Evolutionary conservation across 139 green algal species (phyloP).

Genomic region (Yamagishiella unicocca): DNA sequence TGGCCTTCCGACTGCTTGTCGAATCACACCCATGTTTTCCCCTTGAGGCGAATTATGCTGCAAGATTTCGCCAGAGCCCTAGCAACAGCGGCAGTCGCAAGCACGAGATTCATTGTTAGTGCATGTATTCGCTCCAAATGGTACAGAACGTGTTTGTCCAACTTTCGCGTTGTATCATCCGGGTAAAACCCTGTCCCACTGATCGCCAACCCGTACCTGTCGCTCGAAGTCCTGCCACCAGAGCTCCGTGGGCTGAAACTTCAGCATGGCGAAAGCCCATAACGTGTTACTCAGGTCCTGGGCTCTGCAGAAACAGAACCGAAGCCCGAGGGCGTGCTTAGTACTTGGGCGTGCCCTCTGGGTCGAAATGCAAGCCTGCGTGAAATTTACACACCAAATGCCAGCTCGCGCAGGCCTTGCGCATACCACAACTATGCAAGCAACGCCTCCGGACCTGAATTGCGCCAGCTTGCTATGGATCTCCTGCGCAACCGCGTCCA

Average conservation of each 20-base stretch:
- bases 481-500: constrained; percentile 40
- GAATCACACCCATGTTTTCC: too few relatives aligned
- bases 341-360: neutral
- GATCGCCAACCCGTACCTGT: constrained; percentile 43
- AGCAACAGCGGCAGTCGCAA: too few relatives aligned
- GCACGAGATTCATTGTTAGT: too few relatives aligned
- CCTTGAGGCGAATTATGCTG: too few relatives aligned
- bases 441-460: constrained; percentile 41
- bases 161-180: neutral
- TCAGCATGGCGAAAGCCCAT: constrained; percentile 61
- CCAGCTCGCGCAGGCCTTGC: neutral
- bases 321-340: neutral
- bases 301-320: constrained; percentile 28
- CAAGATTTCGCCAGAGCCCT: too few relatives aligned
- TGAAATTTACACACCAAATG: neutral
- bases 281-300: constrained; percentile 66
- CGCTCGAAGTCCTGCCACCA: constrained; percentile 65
- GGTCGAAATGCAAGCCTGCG: neutral
- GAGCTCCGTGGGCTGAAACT: constrained; percentile 53
- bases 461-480: constrained; percentile 47
- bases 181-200: neutral
- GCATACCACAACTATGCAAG: neutral
- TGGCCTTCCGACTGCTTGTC: too few relatives aligned
- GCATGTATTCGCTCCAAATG: too few relatives aligned
- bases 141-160: too few relatives aligned